Conservation (phyloP, 805 yeast genomes). For the Myxozyma lipomycoides region DNA sequence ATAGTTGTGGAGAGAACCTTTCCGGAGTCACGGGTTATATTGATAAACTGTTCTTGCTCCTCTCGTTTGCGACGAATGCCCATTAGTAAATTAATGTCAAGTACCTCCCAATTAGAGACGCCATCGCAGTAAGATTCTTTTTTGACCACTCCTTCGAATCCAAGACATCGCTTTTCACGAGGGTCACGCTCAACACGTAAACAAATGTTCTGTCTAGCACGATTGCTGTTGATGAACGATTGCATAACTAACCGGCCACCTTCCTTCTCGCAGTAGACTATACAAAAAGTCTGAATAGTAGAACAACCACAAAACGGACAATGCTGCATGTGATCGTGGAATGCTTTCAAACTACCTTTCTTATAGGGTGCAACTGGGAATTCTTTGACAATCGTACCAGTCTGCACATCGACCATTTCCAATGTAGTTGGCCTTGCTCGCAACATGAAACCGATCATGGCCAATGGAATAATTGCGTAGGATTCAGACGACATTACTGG, state of each 20-base stretch:
- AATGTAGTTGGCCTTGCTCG: conserved; percentile 54
- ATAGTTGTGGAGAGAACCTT: neutral
- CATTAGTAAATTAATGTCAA: conserved; percentile 71
- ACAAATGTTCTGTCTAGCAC: conserved; percentile 76
- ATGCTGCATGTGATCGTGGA: conserved; percentile 82
- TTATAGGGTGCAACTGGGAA: conserved; percentile 61
- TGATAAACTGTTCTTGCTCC: too few species aligned
- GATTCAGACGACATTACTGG: neutral
- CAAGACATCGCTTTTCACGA: conserved; percentile 83
- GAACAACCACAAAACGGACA: conserved; percentile 91
- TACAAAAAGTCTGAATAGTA: conserved; percentile 65
- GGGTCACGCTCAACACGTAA: conserved; percentile 89
- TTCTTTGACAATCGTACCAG: conserved; percentile 64
- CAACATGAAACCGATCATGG: conserved; percentile 72
- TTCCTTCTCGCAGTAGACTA: conserved; percentile 65
- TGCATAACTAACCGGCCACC: conserved; percentile 59
- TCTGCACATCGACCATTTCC: conserved; percentile 70
- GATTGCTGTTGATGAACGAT: conserved; percentile 65
- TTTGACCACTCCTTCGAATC: conserved; percentile 71
- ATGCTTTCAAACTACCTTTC: conserved; percentile 57
- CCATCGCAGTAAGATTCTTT: conserved; percentile 60
- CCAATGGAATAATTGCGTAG: conserved; percentile 38
- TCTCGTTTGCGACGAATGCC: conserved; percentile 48
- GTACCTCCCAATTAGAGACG: conserved; percentile 74
- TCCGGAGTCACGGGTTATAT: neutral